Conservation (phyloP, 768 basidiomycete species). For the Auriculariales sp. region DNA sequence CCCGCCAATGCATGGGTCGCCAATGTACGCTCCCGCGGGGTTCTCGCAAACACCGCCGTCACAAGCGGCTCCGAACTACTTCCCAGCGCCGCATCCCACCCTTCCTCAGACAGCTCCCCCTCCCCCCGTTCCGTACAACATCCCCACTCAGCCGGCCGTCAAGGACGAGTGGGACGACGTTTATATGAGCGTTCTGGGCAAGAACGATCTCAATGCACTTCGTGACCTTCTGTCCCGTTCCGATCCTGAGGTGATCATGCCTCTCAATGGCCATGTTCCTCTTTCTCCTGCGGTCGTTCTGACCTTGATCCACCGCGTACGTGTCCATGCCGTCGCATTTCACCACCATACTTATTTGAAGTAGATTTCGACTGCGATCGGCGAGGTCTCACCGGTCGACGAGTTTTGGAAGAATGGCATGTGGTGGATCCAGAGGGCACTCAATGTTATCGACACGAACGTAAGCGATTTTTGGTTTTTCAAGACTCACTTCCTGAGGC, state of each 20-base stretch:
- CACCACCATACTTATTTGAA: neutral
- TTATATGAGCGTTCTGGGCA: conserved; percentile 61
- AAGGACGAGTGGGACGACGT: conserved; percentile 73
- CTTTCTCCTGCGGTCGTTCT: conserved; percentile 75
- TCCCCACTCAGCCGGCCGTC: neutral
- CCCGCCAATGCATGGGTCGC: neutral
- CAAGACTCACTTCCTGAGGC: conserved; percentile 4
- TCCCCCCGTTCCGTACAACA: conserved; percentile 25
- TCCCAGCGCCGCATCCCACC: conserved; percentile 12
- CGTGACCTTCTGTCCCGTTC: conserved; percentile 59
- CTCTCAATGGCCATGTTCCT: conserved; percentile 49
- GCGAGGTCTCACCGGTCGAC: conserved; percentile 62
- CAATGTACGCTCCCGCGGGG: neutral
- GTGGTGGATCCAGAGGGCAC: conserved; percentile 77
- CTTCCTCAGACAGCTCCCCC: conserved; percentile 30
- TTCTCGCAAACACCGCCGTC: conserved; percentile 14
- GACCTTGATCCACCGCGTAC: conserved; percentile 68
- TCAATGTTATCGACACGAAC: conserved; percentile 56
- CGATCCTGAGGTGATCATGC: conserved; percentile 71
- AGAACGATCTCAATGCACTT: conserved; percentile 59
- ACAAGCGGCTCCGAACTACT: conserved; percentile 12
- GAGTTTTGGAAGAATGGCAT: conserved; percentile 69
- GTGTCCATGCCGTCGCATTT: conserved; percentile 15
- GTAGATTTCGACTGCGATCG: conserved; percentile 60
- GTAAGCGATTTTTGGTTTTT: conserved; percentile 22